Conservation (phyloP, 495 filamentous ascomycete species). For the Penicillium longicatenatum region DNA sequence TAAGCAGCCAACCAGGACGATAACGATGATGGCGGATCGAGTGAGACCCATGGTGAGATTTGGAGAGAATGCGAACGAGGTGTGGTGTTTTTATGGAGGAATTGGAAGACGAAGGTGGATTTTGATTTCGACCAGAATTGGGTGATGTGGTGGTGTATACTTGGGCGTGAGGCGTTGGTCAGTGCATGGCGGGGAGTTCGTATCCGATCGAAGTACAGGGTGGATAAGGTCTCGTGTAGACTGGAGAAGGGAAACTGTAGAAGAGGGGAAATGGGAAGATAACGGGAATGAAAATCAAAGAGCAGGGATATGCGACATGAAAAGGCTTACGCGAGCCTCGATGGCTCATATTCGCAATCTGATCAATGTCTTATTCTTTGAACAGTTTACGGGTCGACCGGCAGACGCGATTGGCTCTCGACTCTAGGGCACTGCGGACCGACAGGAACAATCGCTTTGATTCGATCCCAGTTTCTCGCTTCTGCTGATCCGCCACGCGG, state of each 20-base stretch:
- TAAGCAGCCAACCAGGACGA: constrained; percentile 44
- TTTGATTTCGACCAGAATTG: not conserved
- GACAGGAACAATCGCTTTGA: constrained; percentile 9
- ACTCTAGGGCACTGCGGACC: not conserved
- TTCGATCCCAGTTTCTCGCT: not conserved
- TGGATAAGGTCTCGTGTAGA: too few species aligned
- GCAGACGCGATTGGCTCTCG: not conserved
- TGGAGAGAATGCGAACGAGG: not conserved
- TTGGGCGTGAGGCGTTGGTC: not conserved
- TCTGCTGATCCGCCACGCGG: not conserved
- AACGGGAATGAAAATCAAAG: not conserved
- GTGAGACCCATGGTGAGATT: constrained; percentile 32
- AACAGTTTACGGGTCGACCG: not conserved
- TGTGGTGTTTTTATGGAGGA: not conserved
- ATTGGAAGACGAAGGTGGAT: not conserved
- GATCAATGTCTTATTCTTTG: constrained; percentile 1
- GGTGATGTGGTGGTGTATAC: not conserved
- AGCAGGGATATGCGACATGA: constrained; percentile 2
- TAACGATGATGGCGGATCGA: constrained; percentile 41
- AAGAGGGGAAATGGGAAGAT: not conserved
- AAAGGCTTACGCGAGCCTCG: constrained; percentile 1
- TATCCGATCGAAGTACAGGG: not conserved
- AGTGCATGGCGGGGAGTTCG: constrained; percentile 2
- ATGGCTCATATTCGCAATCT: constrained; percentile 10
- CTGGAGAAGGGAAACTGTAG: not conserved